These are phyloP conservation scores for Chlamydomonas incerta DNA, from an alignment of 139 green algal species.

Conservation along the genomic window DNA sequence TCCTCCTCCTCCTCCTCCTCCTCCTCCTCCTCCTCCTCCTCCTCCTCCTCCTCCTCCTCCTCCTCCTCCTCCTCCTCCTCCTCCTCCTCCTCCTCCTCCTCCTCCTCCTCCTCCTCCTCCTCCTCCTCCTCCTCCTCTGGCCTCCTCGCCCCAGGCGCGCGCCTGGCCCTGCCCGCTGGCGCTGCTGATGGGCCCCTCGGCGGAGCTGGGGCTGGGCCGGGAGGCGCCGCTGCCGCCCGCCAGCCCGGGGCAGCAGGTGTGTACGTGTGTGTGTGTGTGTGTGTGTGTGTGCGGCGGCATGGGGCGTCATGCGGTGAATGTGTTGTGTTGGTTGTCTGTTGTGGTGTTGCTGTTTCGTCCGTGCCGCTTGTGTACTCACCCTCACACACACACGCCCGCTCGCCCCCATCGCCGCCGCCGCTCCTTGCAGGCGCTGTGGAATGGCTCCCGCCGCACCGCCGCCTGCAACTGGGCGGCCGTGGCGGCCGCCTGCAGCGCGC, in stretches of 20 bases:
- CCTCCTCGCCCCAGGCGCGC: not conserved
- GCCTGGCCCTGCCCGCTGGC: conserved; percentile 15
- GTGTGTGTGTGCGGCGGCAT: too few species aligned
- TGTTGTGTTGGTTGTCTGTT: not conserved
- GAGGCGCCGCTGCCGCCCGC: not conserved
- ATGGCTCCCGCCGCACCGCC: not conserved
- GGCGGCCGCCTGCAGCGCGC: too few species aligned
- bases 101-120: not conserved
- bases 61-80: too few species aligned
- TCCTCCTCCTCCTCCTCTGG: not conserved
- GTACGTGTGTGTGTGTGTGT: too few species aligned
- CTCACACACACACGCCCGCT: too few species aligned
- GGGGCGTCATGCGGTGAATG: too few species aligned
- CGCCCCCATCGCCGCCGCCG: too few species aligned
- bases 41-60: too few species aligned
- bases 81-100: too few species aligned
- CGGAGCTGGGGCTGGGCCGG: not conserved
- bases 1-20: too few species aligned
- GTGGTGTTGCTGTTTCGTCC: not conserved
- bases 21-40: too few species aligned
- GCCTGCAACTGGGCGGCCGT: not conserved
- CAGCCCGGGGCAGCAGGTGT: not conserved
- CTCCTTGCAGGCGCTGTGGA: not conserved
- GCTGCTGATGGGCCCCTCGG: conserved; percentile 16
- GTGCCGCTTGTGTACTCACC: not conserved